These are phyloP conservation scores for Backusella luteola DNA, from an alignment of 192 early-diverging fungal species.

Conservation along the genomic window DNA sequence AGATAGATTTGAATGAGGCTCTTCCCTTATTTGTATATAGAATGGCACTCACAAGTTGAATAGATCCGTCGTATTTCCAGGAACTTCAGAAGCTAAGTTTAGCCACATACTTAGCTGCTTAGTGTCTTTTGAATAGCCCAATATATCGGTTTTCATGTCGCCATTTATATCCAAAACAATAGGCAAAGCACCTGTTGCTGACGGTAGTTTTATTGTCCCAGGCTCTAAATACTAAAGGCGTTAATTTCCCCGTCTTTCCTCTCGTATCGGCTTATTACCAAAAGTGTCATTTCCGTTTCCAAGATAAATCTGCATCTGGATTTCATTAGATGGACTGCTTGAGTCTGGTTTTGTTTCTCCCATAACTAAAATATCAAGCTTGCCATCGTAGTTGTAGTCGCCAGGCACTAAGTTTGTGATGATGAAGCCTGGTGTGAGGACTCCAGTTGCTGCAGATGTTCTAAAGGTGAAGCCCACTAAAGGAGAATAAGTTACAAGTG, in stretches of 20 bases:
- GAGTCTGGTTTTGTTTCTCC: slow-evolving; percentile 40
- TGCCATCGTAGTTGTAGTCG: slow-evolving; percentile 90
- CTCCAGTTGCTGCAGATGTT: slow-evolving; percentile 16
- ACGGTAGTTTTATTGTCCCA: slow-evolving; percentile 36
- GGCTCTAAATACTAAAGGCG: slow-evolving; percentile 25
- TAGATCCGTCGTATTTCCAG: slow-evolving; percentile 17
- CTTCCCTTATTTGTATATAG: background rate
- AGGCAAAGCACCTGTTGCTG: slow-evolving; percentile 51
- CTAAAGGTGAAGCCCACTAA: slow-evolving; percentile 34
- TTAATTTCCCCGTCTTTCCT: background rate
- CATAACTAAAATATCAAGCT: slow-evolving; percentile 82
- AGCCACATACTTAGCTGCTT: slow-evolving; percentile 44
- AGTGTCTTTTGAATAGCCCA: slow-evolving; percentile 46
- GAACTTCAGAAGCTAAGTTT: slow-evolving; percentile 35
- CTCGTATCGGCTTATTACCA: slow-evolving; percentile 1
- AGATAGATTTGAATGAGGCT: background rate
- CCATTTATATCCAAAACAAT: slow-evolving; percentile 62
- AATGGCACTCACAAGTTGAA: slow-evolving; percentile 26
- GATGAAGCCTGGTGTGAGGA: slow-evolving; percentile 37
- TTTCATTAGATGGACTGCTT: slow-evolving; percentile 30
- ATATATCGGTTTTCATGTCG: slow-evolving; percentile 58
- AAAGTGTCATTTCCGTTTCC: slow-evolving; percentile 69
- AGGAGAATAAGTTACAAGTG: background rate
- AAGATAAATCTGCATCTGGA: slow-evolving; percentile 69
- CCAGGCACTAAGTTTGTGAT: slow-evolving; percentile 79